Evolutionary conservation across 176 grass and related monocot genomes (phyloP).

Genomic region (Dendrocalamus sinicus): DNA sequence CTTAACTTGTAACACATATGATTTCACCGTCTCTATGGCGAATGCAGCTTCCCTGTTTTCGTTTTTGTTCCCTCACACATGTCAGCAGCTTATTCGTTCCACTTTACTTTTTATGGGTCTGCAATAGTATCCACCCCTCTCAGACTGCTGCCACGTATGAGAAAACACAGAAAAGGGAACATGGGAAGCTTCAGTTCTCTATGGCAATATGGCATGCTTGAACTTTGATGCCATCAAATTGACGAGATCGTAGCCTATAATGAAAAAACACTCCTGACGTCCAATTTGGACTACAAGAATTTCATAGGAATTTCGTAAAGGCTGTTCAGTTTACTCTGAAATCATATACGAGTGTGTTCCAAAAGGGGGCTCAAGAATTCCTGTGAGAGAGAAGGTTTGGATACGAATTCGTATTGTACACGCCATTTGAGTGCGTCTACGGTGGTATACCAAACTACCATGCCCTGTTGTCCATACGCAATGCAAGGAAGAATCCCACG

Average conservation of each 20-base stretch:
- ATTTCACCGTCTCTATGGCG: not conserved
- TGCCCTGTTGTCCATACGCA: not conserved
- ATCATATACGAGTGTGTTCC: not conserved
- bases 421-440: too few relatives aligned
- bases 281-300: not conserved
- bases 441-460: not conserved
- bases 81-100: too few relatives aligned
- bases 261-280: not conserved
- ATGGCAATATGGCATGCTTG: not conserved
- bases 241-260: not conserved
- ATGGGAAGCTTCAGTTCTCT: too few relatives aligned
- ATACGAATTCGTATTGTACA: not conserved
- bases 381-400: too few relatives aligned
- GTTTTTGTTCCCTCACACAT: too few relatives aligned
- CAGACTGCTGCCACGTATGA: too few relatives aligned
- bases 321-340: not conserved
- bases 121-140: too few relatives aligned
- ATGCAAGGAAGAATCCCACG: not conserved
- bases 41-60: too few relatives aligned
- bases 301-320: not conserved
- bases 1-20: not conserved
- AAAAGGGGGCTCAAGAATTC: too few relatives aligned
- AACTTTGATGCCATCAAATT: not conserved
- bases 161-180: too few relatives aligned
- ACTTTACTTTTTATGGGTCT: too few relatives aligned